Evolutionary conservation across 495 filamentous ascomycete genomes (phyloP), one percentile per base, ranked within the genome.

Genomic region (Lophiotrema nucula): DNA sequence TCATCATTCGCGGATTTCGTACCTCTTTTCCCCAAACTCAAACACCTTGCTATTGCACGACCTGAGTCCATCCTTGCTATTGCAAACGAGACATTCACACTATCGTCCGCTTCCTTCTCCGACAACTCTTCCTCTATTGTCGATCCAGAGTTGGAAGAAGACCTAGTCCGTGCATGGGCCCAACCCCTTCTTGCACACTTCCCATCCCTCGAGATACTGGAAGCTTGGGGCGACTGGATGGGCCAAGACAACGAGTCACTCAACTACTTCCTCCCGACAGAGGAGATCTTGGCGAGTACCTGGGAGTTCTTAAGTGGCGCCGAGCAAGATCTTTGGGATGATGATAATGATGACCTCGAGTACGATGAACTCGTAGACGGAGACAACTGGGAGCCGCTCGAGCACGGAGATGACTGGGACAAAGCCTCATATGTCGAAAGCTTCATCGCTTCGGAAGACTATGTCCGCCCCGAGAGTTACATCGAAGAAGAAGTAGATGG

Each of bases 271-370:
- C 39, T 60, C 16, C 62, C 62, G 3, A 44, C 48, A 6, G 62
- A 65, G 21, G 57, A 60, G 25, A 38, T 56, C 12, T 44, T 60
- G 12, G 62, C 46, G 13, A 60, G 27, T 13, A 56, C 52, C 8
- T 65, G 62, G 62, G 62, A 65, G 24, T 65, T 65, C 42, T 35
- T 65, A 16, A 53, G 46, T 15, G 56, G 62, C 0, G 45, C 41
- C 15, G 56, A 60, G 42, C 62, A 64, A 38, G 55, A 64, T 45
- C 28, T 62, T 1, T 63, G 60, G 60, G 60, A 53, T 16, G 60
- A 53, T 28, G 60, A 53, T 16, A 53, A 53, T 28, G 57, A 53
- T 28, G 44, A 28, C n/a, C 41, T 49, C 13, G 42, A 38, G 39
- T 31, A 54, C 19, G 47, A 51, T 38, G 23, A 38, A 18, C 6